These are phyloP conservation scores for Aspergillus cejpii DNA, from an alignment of 2,329 filamentous ascomycete genomes.

Conservation along the genomic window DNA sequence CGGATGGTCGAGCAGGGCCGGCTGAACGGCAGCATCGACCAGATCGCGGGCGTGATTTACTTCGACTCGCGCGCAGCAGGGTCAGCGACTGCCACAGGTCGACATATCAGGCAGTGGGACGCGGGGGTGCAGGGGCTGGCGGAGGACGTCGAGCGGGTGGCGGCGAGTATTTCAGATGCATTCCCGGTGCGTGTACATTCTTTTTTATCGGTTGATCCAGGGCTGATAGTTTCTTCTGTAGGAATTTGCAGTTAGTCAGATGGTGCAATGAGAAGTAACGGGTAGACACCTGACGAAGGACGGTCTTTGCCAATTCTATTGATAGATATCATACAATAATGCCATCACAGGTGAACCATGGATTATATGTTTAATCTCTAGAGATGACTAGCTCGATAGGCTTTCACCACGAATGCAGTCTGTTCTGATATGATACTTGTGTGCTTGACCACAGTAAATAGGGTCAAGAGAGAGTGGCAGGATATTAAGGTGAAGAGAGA, in stretches of 20 bases:
- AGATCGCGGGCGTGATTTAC: constrained; percentile 80
- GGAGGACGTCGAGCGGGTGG: constrained; percentile 83
- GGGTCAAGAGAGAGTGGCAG: no score
- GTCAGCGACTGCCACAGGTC: constrained; percentile 56
- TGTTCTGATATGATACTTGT: no score
- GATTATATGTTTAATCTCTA: no score
- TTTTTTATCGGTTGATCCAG: neutral
- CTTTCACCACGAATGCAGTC: no score
- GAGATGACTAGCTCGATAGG: neutral
- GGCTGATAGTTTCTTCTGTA: constrained; percentile 6
- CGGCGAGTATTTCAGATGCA: constrained; percentile 69
- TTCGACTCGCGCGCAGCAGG: constrained; percentile 69
- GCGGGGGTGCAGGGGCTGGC: constrained; percentile 76
- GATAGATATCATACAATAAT: no score
- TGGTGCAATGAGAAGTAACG: constrained; percentile 26
- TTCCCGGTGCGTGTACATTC: constrained; percentile 57
- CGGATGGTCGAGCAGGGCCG: constrained; percentile 94
- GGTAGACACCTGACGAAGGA: constrained; percentile 7
- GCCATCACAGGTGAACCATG: no score
- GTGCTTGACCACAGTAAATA: no score
- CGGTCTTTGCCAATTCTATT: constrained; percentile 8
- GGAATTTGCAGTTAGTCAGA: constrained; percentile 33
- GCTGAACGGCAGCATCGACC: constrained; percentile 81
- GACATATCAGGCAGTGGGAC: constrained; percentile 80
- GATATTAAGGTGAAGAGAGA: no score